Conservation (phyloP, 805 yeast species). For the Kuraishia piskuri region DNA sequence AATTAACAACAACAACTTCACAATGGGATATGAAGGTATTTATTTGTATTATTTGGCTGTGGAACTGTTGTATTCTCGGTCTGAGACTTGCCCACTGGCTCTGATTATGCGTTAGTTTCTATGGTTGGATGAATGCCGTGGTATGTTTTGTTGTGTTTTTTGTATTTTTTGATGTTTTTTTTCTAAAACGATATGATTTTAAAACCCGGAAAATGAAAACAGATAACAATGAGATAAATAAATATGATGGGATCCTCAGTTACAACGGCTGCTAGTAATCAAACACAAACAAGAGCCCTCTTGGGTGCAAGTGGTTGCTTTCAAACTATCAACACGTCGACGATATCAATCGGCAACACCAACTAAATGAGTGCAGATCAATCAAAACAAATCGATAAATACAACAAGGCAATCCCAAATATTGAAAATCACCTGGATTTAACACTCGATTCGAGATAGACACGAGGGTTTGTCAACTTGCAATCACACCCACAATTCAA, state of each 20-base stretch:
- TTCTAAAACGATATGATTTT: slow-evolving; percentile 3
- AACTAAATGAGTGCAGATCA: slow-evolving; percentile 14
- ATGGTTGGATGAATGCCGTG: not conserved
- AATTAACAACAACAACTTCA: not conserved
- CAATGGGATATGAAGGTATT: not conserved
- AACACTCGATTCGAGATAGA: not conserved
- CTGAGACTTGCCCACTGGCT: not conserved
- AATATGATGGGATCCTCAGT: not conserved
- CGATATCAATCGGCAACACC: slow-evolving; percentile 10
- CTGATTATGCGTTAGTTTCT: not conserved
- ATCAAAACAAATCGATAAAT: not conserved
- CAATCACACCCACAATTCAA: not conserved
- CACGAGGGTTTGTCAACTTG: not conserved
- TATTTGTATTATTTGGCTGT: not conserved
- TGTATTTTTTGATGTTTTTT: slow-evolving; percentile 1
- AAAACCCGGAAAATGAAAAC: slow-evolving; percentile 3
- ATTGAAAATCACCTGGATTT: not conserved
- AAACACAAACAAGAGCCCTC: slow-evolving; percentile 1
- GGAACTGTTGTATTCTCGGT: not conserved
- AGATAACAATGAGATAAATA: not conserved
- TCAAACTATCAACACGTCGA: not conserved
- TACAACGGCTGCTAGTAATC: not conserved
- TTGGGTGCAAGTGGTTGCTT: not conserved
- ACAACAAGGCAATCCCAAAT: not conserved
- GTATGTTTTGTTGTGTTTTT: not conserved